Evolutionary conservation across 805 yeast genomes (phyloP), one percentile per base, ranked within the genome.

Genomic region (Candida pseudofarinosa): DNA sequence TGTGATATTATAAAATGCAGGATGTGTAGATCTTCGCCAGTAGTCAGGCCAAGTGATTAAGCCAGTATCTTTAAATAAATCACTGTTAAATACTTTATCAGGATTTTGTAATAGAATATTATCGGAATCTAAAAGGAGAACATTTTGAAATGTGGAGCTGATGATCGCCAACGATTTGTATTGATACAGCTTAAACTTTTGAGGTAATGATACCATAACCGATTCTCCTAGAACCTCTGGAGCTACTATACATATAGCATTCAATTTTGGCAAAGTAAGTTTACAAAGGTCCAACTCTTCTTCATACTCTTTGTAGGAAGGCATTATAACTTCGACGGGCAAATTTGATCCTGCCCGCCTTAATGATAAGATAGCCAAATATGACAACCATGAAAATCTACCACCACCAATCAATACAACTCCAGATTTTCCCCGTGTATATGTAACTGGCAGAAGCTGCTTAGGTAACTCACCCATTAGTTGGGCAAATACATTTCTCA

Each of bases 231-330:
- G 69, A n/a, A 50, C 55, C n/a, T 60, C 61, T 7, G 63, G 57
- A 55, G 70, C 44, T 13, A 81, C 74, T 13, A 85, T 76, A 70
- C 96, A 88, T 49, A 71, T 73, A 3, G 83, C 91, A 46, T 80
- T 76, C 43, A 82, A 61, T 16, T 58, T 52, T 0, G 91, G 89
- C 51, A 87, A 68, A 2, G 84, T 68, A 6, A 65, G 63, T 17
- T 77, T 79, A 63, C 96, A 88, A 28, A 59, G 62, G 6, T 61
- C 63, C 10, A 45, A 23, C 37, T 67, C 67, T 8, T 43, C 41
- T 35, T 65, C 63, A 46, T 56, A 67, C 42, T 69, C 74, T 0
- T 48, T 48, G 33, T 49, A 54, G 5, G 57, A 50, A 6, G 73
- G 73, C 49, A 70, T 50, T 15, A 70, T 51, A 13, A 70, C 53